These are phyloP conservation scores for Ophiostoma angusticollis DNA, from an alignment of 2,329 filamentous ascomycete species.

Conservation along the genomic window DNA sequence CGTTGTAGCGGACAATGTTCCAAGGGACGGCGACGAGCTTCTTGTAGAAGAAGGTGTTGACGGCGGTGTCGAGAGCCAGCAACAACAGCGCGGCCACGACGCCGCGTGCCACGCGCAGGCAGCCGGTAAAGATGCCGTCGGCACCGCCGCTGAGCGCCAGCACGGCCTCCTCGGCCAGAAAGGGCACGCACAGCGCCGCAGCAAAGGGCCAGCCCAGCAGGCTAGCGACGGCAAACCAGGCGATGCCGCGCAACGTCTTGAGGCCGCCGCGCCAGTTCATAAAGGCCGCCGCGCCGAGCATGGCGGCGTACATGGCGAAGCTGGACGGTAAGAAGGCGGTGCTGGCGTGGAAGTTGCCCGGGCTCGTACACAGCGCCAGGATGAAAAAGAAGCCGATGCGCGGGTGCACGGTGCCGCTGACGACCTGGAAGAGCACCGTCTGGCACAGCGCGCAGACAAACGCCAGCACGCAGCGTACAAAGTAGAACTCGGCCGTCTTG, in stretches of 20 bases:
- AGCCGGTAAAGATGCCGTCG: conserved; percentile 45
- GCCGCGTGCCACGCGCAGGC: conserved; percentile 54
- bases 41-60: conserved; percentile 79
- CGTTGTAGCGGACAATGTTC: conserved; percentile 93
- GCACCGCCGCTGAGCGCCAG: conserved; percentile 40
- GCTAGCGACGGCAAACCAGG: conserved; percentile 79
- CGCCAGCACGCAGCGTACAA: conserved; percentile 63
- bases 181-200: conserved; percentile 67
- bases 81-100: conserved; percentile 51
- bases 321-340: conserved; percentile 81
- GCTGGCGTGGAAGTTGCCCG: conserved; percentile 88
- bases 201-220: conserved; percentile 93
- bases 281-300: conserved; percentile 77
- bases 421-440: conserved; percentile 64
- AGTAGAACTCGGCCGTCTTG: conserved; percentile 72
- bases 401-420: conserved; percentile 65
- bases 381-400: conserved; percentile 79
- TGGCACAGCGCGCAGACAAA: conserved; percentile 69
- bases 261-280: conserved; percentile 77
- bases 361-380: conserved; percentile 61
- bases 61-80: conserved; percentile 44
- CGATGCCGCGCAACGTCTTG: conserved; percentile 70
- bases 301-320: conserved; percentile 91
- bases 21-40: conserved; percentile 65
- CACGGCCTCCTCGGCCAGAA: conserved; percentile 60